phyloP scores from a whole-genome alignment of 495 filamentous ascomycete species.

The Apiosordaria backusii region DNA sequence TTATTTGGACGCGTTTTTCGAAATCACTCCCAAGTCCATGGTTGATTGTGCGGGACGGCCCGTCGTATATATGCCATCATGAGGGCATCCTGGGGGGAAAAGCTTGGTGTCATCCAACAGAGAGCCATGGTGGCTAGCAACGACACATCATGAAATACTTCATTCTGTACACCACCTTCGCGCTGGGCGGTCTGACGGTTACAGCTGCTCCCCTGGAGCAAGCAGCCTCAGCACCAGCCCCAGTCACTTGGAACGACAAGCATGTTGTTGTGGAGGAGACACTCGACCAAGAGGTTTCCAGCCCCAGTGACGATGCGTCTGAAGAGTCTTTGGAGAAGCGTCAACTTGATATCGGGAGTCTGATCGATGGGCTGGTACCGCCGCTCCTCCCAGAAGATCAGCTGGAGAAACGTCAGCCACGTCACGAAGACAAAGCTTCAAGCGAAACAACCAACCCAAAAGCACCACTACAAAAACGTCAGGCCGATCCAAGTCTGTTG shows the following conservation, averaged over 20 bases:
- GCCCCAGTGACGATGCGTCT: background rate
- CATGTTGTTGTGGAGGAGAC: too few species aligned
- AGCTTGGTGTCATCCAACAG: background rate
- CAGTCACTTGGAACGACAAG: background rate
- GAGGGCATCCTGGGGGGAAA: background rate
- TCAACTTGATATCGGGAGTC: too few species aligned
- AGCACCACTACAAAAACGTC: background rate
- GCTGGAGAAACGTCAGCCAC: background rate
- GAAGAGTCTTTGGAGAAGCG: background rate
- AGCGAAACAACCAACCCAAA: background rate
- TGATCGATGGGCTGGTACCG: too few species aligned
- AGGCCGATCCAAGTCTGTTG: background rate
- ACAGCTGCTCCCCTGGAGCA: background rate
- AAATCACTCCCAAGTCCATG: conserved; percentile 1
- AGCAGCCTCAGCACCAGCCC: background rate
- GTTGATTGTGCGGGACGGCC: background rate
- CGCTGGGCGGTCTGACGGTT: conserved; percentile 10
- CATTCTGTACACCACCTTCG: background rate
- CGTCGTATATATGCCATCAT: conserved; percentile 9
- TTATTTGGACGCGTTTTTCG: background rate
- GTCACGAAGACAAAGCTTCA: background rate
- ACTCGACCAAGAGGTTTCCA: conserved; percentile 2
- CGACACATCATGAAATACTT: conserved; percentile 15
- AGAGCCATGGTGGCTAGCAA: conserved; percentile 8
- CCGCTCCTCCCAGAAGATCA: too few species aligned